Percentiles rank a stretch among this genome's conserved stretches.
phyloP scores from a whole-genome alignment of 2,329 filamentous ascomycete species.

The Parafenestella ontariensis region DNA sequence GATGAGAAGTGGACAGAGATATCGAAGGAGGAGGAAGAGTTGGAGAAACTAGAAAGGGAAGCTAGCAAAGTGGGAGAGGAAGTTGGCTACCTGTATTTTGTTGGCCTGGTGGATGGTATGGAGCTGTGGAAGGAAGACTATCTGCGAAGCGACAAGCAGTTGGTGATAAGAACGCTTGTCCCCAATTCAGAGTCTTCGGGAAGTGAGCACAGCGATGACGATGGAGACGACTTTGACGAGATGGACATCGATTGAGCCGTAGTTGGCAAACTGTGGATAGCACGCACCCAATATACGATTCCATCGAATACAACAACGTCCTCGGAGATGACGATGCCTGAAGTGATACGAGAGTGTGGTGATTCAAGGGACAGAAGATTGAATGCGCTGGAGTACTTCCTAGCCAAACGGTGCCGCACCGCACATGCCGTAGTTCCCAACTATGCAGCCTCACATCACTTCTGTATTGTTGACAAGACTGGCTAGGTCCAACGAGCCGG shows the following conservation, averaged over 20 bases:
- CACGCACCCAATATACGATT: neutral
- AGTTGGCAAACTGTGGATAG: neutral
- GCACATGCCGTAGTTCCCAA: too few species aligned
- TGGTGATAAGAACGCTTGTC: constrained; percentile 17
- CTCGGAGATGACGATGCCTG: neutral
- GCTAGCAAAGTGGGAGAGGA: constrained; percentile 22
- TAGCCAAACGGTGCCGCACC: too few species aligned
- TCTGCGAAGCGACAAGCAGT: constrained; percentile 20
- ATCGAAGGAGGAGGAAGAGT: constrained; percentile 18
- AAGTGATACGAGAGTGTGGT: too few species aligned
- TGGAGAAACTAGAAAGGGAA: constrained; percentile 12
- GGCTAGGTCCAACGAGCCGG: too few species aligned
- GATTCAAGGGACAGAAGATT: too few species aligned
- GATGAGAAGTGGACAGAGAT: constrained; percentile 13
- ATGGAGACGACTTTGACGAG: constrained; percentile 7
- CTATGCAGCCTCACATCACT: too few species aligned
- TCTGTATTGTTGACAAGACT: too few species aligned
- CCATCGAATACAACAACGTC: neutral
- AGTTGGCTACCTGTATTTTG: constrained; percentile 40
- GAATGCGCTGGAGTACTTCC: too few species aligned
- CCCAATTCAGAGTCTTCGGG: constrained; percentile 1
- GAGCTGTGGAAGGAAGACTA: constrained; percentile 24
- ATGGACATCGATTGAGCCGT: neutral
- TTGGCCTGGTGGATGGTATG: constrained; percentile 17
- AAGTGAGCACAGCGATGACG: constrained; percentile 2